A percentile compares a stretch with the other conserved stretches of the same genome.
Evolutionary conservation across 2,329 filamentous ascomycete species (phyloP).

Genomic region (Graphiopsis chlorocephala): DNA sequence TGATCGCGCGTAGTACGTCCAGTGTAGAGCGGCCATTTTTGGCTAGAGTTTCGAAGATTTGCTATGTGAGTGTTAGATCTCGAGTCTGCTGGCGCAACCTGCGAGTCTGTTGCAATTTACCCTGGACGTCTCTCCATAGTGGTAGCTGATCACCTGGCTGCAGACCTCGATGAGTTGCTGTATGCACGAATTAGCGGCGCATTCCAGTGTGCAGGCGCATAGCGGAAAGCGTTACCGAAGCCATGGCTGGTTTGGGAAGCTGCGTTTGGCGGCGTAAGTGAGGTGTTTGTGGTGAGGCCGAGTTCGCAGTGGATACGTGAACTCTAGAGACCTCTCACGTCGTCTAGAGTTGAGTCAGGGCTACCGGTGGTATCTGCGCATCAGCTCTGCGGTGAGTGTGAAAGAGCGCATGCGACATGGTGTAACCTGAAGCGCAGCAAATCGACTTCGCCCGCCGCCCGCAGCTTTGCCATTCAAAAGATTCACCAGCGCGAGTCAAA

Average conservation of each 20-base stretch:
- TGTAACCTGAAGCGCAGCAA: neutral
- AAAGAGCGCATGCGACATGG: conserved; percentile 10
- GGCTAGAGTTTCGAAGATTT: conserved; percentile 77
- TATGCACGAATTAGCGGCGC: conserved; percentile 25
- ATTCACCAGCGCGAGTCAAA: neutral
- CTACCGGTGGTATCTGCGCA: conserved; percentile 32
- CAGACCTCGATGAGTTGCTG: conserved; percentile 86
- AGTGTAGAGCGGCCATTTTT: conserved; percentile 73
- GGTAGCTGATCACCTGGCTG: conserved; percentile 80
- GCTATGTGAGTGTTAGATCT: conserved; percentile 50
- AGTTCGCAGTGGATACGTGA: conserved; percentile 16
- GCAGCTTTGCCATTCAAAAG: conserved; percentile 16
- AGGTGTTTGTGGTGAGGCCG: neutral
- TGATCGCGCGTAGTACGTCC: conserved; percentile 68
- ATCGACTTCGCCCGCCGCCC: conserved; percentile 3
- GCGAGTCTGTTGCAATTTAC: conserved; percentile 54
- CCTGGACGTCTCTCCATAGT: conserved; percentile 86
- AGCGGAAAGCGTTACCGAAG: conserved; percentile 17
- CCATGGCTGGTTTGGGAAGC: conserved; percentile 13
- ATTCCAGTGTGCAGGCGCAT: conserved; percentile 11
- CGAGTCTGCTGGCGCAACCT: conserved; percentile 9
- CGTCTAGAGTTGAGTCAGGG: conserved; percentile 30
- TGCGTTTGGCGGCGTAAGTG: conserved; percentile 19
- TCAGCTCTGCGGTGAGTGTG: conserved; percentile 21
- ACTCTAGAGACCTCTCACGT: conserved; percentile 39